These are phyloP conservation scores for Emergomyces orientalis DNA, from an alignment of 2,329 filamentous ascomycete genomes.

Conservation along the genomic window DNA sequence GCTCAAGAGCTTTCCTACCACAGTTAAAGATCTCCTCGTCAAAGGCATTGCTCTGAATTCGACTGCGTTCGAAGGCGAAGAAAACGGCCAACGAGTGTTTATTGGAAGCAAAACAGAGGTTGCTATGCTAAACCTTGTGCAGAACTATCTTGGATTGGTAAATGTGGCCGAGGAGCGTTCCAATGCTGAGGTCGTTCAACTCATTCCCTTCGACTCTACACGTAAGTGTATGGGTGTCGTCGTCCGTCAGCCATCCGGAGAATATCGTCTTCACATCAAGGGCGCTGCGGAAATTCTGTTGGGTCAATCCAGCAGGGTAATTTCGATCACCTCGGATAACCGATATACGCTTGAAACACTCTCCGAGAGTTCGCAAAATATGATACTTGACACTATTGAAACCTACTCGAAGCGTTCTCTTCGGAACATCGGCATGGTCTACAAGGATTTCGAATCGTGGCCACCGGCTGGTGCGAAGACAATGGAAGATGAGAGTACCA, in stretches of 20 bases:
- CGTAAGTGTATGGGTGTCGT: conserved; percentile 56
- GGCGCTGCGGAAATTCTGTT: conserved; percentile 42
- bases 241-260: conserved; percentile 30
- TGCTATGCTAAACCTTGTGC: conserved; percentile 60
- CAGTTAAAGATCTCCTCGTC: conserved; percentile 30
- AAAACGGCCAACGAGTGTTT: conserved; percentile 54
- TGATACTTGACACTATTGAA: conserved; percentile 30
- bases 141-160: conserved; percentile 54
- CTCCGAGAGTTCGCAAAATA: conserved; percentile 21
- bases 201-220: conserved; percentile 66
- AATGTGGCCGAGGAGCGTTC: conserved; percentile 55
- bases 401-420: conserved; percentile 49
- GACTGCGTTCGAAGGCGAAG: conserved; percentile 66
- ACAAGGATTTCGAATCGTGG: conserved; percentile 62
- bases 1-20: conserved; percentile 25
- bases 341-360: conserved; percentile 21
- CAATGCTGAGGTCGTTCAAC: conserved; percentile 52
- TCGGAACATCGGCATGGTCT: conserved; percentile 65
- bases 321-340: conserved; percentile 23
- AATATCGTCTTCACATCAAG: conserved; percentile 41
- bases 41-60: conserved; percentile 45
- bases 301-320: conserved; percentile 25
- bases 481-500: conserved; percentile 51
- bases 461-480: conserved; percentile 51
- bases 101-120: conserved; percentile 73